These are phyloP conservation scores for Mucor mucedo DNA, from an alignment of 371 early-diverging fungal species.

Conservation along the genomic window DNA sequence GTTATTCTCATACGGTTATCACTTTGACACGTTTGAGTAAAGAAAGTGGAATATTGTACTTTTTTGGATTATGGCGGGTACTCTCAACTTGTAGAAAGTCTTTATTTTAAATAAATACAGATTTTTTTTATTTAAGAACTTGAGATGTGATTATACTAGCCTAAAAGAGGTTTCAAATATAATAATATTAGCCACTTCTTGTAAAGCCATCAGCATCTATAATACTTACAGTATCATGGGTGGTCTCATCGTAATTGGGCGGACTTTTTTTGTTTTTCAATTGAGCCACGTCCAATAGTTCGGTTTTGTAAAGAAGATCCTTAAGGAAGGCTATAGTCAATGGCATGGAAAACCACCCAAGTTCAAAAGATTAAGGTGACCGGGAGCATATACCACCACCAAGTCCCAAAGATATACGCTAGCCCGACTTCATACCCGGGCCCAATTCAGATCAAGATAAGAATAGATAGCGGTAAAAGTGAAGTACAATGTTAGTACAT, in stretches of 20 bases:
- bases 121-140: neutral
- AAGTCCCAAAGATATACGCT: slow-evolving; percentile 21
- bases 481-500: slow-evolving; percentile 9
- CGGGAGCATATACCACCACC: slow-evolving; percentile 12
- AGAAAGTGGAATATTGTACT: slow-evolving; percentile 16
- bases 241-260: slow-evolving; percentile 3
- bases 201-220: slow-evolving; percentile 8
- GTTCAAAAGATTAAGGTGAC: slow-evolving; percentile 21
- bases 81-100: slow-evolving; percentile 8
- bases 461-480: slow-evolving; percentile 12
- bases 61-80: slow-evolving; percentile 14
- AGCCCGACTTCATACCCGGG: slow-evolving; percentile 14
- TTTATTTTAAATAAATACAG: neutral
- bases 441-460: slow-evolving; percentile 22
- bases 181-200: neutral
- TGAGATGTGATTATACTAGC: neutral
- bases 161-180: neutral
- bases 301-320: slow-evolving; percentile 18
- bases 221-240: slow-evolving; percentile 8
- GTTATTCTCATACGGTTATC: slow-evolving; percentile 18
- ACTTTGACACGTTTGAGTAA: slow-evolving; percentile 19
- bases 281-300: slow-evolving; percentile 16
- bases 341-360: slow-evolving; percentile 19
- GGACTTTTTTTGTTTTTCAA: slow-evolving; percentile 5
- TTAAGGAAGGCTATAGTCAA: slow-evolving; percentile 21